Conservation (phyloP, 2,329 filamentous ascomycete genomes). For the Colletotrichum sp. region DNA sequence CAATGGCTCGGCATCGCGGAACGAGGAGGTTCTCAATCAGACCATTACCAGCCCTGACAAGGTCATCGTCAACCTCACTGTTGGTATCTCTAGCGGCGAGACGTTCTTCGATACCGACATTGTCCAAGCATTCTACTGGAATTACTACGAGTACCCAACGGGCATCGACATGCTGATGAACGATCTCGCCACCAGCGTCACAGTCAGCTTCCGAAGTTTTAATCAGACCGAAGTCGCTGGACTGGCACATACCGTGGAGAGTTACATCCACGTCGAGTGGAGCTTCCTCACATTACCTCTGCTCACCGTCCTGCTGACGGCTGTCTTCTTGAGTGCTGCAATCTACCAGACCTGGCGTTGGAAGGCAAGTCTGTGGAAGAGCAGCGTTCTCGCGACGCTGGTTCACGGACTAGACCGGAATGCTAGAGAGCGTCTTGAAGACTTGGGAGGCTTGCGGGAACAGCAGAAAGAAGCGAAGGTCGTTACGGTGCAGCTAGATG, state of each 20-base stretch:
- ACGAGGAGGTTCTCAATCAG: constrained; percentile 25
- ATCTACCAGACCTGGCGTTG: constrained; percentile 27
- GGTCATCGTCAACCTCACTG: constrained; percentile 34
- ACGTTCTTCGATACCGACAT: constrained; percentile 39
- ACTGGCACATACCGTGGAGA: constrained; percentile 28
- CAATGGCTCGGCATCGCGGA: constrained; percentile 31
- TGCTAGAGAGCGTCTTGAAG: constrained; percentile 25
- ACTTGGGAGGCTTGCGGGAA: constrained; percentile 20
- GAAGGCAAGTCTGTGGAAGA: constrained; percentile 35
- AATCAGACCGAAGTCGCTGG: constrained; percentile 30
- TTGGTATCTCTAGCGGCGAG: constrained; percentile 33
- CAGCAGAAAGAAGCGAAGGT: constrained; percentile 27
- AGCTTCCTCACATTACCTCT: constrained; percentile 35
- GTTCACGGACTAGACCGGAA: constrained; percentile 37
- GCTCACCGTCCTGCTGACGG: constrained; percentile 30
- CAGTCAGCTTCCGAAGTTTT: constrained; percentile 34
- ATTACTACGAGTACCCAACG: constrained; percentile 38
- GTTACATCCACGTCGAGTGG: constrained; percentile 39
- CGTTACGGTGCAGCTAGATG: constrained; percentile 29
- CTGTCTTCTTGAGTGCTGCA: constrained; percentile 30
- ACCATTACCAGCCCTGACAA: constrained; percentile 26
- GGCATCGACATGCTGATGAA: constrained; percentile 37
- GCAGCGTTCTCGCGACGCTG: constrained; percentile 36
- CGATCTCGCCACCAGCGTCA: constrained; percentile 37
- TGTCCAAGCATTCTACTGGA: constrained; percentile 43